phyloP scores from a whole-genome alignment of 2,329 filamentous ascomycete species.

The Xylaria hypoxylon region DNA sequence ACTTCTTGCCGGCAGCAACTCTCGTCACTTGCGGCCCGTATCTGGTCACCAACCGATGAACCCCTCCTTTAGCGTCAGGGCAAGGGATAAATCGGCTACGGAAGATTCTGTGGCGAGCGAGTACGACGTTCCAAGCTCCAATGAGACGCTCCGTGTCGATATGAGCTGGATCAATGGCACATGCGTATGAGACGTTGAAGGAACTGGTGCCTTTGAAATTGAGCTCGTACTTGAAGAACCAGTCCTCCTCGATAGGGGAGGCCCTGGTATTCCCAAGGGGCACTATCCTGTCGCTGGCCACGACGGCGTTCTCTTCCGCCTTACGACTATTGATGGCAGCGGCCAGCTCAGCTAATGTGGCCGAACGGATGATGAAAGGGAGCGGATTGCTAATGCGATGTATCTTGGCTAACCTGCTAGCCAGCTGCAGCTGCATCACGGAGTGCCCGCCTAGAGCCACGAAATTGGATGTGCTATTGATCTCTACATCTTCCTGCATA shows the following conservation, averaged over 20 bases:
- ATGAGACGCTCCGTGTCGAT: neutral
- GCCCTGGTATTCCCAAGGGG: neutral
- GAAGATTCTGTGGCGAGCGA: conserved; percentile 14
- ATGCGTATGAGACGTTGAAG: conserved; percentile 18
- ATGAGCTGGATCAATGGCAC: neutral
- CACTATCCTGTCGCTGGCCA: neutral
- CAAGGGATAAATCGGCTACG: conserved; percentile 18
- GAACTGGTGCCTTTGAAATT: neutral
- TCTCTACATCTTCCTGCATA: neutral
- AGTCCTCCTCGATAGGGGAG: conserved; percentile 19
- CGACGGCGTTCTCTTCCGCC: neutral
- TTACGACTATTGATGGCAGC: neutral
- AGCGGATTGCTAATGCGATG: conserved; percentile 1
- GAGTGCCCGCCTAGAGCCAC: conserved; percentile 12
- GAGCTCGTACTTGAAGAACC: conserved; percentile 17
- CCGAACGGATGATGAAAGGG: neutral
- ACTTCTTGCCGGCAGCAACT: conserved; percentile 6
- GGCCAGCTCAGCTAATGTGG: conserved; percentile 1
- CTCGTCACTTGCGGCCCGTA: conserved; percentile 4
- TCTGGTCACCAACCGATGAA: neutral
- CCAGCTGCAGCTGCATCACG: conserved; percentile 1
- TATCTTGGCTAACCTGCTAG: neutral
- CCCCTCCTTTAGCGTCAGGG: neutral
- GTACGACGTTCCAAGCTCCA: conserved; percentile 11
- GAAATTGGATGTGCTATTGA: conserved; percentile 13